Conservation (phyloP, 768 basidiomycete genomes). For the Hygrocybe coccinea region DNA sequence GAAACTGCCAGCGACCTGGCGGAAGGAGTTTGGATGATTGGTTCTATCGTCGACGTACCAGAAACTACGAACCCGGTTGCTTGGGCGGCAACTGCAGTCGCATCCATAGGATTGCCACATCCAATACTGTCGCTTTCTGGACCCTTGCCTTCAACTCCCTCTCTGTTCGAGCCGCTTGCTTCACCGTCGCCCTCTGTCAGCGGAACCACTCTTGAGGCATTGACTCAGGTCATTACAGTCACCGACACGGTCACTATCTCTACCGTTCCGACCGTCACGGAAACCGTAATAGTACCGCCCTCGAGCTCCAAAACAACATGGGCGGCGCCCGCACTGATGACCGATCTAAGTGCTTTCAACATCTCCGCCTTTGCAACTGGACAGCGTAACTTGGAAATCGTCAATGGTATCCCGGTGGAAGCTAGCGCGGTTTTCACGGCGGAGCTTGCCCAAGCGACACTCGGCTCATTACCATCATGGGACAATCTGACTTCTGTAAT, state of each 20-base stretch:
- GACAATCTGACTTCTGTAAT: constrained; percentile 41
- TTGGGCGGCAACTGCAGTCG: no score
- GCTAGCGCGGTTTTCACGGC: constrained; percentile 22
- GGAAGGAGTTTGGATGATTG: neutral
- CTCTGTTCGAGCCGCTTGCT: neutral
- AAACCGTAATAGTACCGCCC: constrained; percentile 18
- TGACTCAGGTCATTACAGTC: neutral
- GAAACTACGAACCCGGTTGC: neutral
- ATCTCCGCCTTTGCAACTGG: constrained; percentile 54
- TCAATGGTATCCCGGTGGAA: constrained; percentile 42
- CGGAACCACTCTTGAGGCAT: neutral
- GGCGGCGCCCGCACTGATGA: constrained; percentile 49
- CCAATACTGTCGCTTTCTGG: neutral
- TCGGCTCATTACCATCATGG: constrained; percentile 16
- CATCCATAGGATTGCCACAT: neutral
- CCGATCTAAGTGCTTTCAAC: constrained; percentile 56
- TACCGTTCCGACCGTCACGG: constrained; percentile 19
- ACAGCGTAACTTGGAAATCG: constrained; percentile 49
- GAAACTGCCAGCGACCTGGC: neutral
- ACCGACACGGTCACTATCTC: neutral
- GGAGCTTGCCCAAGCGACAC: neutral
- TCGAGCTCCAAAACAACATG: constrained; percentile 34
- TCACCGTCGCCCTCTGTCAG: neutral
- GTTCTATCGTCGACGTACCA: neutral
- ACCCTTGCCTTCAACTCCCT: neutral